Percentiles rank a stretch among this genome's conserved stretches.
Conservation (phyloP, 768 basidiomycete genomes). For the Chlorophyllum brunneum region DNA sequence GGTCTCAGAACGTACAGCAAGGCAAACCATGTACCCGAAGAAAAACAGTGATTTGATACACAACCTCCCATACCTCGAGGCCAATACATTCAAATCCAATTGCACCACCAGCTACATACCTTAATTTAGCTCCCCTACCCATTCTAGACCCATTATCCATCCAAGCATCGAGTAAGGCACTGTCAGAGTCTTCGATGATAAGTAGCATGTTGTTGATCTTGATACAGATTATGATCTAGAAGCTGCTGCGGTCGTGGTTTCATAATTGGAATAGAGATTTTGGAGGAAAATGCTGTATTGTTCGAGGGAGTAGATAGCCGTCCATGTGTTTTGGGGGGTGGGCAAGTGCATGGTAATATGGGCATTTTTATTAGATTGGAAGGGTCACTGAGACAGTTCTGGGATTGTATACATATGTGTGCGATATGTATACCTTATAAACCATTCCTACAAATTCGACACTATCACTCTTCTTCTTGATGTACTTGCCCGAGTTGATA, state of each 20-base stretch:
- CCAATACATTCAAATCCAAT: conserved; percentile 87
- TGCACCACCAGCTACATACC: conserved; percentile 51
- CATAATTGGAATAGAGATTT: conserved; percentile 75
- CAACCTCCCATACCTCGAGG: conserved; percentile 87
- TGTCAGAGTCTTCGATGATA: conserved; percentile 56
- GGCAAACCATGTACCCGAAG: no score
- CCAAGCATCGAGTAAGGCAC: conserved; percentile 77
- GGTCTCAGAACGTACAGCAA: no score
- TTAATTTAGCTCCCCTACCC: conserved; percentile 60
- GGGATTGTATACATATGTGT: no score
- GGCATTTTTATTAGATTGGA: conserved; percentile 50
- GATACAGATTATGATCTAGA: conserved; percentile 1
- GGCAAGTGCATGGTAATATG: conserved; percentile 67
- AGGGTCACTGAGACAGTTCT: neutral
- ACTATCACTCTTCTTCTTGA: conserved; percentile 47
- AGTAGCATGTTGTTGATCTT: conserved; percentile 42
- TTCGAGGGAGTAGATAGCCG: conserved; percentile 84
- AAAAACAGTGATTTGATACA: conserved; percentile 34
- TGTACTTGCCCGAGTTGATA: conserved; percentile 35
- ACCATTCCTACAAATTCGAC: conserved; percentile 59
- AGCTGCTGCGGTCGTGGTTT: conserved; percentile 33
- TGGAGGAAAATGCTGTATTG: conserved; percentile 92
- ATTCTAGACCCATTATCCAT: conserved; percentile 66
- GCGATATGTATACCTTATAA: conserved; percentile 47
- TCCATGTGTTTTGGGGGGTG: conserved; percentile 72